phyloP scores from a whole-genome alignment of 371 early-diverging fungal species.

The Mortierella sp. region DNA sequence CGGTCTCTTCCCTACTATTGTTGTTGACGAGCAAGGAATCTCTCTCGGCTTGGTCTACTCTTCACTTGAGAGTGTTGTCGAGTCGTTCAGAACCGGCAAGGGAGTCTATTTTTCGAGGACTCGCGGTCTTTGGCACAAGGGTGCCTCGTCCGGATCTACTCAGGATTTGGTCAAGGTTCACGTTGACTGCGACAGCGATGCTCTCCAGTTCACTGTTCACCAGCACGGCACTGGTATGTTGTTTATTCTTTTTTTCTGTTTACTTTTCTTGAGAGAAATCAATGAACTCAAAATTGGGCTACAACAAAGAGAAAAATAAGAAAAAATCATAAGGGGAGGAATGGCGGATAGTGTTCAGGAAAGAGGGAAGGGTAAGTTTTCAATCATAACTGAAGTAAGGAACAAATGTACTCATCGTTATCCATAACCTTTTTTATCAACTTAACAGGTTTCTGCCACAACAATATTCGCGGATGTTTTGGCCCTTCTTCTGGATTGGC shows the following conservation, averaged over 20 bases:
- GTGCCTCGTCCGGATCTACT: conserved; percentile 92
- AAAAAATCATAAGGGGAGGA: no score
- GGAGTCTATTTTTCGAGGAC: conserved; percentile 95
- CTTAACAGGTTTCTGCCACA: conserved; percentile 91
- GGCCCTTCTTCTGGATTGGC: conserved; percentile 84
- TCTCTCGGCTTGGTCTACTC: conserved; percentile 96
- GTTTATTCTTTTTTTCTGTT: neutral
- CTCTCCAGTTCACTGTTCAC: conserved; percentile 88
- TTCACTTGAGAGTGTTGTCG: conserved; percentile 83
- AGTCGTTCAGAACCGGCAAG: conserved; percentile 80
- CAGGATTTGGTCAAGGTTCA: conserved; percentile 85
- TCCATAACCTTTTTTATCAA: neutral
- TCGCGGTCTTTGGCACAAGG: conserved; percentile 97
- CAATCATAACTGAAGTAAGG: neutral
- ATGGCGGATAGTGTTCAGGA: no score
- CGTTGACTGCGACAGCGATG: conserved; percentile 94
- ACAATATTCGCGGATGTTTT: conserved; percentile 93
- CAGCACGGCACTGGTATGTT: conserved; percentile 88
- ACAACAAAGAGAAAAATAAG: no score
- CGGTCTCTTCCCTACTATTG: conserved; percentile 92
- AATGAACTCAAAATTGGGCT: neutral
- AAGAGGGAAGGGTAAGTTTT: no score
- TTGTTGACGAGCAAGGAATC: conserved; percentile 90
- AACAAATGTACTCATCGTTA: neutral
- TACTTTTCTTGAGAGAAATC: neutral